A percentile compares a stretch with the other conserved stretches of the same genome.
phyloP scores from a whole-genome alignment of 2,329 filamentous ascomycete species.

The Penicillium brevicompactum region DNA sequence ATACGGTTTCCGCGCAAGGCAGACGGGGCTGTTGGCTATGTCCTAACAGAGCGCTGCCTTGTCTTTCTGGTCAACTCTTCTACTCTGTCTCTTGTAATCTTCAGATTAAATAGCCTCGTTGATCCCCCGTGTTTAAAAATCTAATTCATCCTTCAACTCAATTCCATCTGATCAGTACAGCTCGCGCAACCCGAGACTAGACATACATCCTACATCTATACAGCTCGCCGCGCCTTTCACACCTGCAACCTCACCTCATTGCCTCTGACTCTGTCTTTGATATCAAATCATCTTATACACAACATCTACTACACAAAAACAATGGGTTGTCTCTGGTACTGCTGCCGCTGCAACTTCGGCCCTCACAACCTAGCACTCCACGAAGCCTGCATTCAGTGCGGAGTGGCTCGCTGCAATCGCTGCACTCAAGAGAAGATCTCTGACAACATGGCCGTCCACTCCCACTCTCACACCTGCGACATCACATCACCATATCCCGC shows the following conservation, averaged over 20 bases:
- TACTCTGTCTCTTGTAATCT: background rate
- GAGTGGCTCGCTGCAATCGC: constrained; percentile 20
- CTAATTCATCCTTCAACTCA: constrained; percentile 7
- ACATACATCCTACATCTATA: background rate
- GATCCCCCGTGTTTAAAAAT: background rate
- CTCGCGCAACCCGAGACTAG: background rate
- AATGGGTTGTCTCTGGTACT: constrained; percentile 35
- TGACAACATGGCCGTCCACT: constrained; percentile 6
- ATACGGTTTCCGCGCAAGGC: constrained; percentile 18
- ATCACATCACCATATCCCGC: constrained; percentile 21
- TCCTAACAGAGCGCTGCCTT: constrained; percentile 11
- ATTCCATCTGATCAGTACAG: constrained; percentile 6
- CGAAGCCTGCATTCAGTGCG: constrained; percentile 31
- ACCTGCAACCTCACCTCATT: background rate
- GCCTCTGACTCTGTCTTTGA: background rate
- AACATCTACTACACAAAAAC: constrained; percentile 1
- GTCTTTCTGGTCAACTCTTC: background rate
- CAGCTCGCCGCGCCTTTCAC: background rate
- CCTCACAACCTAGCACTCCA: constrained; percentile 31
- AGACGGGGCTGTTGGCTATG: constrained; percentile 17
- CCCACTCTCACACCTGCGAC: constrained; percentile 14
- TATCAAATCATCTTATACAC: constrained; percentile 8
- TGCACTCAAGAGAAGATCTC: constrained; percentile 19
- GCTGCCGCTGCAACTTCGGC: constrained; percentile 36
- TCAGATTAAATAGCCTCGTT: constrained; percentile 7